Percentiles rank a stretch among this genome's conserved stretches.
These are phyloP conservation scores for Excoecaria cochinchinensis DNA, from an alignment of 345 rosid genomes.

Conservation along the genomic window DNA sequence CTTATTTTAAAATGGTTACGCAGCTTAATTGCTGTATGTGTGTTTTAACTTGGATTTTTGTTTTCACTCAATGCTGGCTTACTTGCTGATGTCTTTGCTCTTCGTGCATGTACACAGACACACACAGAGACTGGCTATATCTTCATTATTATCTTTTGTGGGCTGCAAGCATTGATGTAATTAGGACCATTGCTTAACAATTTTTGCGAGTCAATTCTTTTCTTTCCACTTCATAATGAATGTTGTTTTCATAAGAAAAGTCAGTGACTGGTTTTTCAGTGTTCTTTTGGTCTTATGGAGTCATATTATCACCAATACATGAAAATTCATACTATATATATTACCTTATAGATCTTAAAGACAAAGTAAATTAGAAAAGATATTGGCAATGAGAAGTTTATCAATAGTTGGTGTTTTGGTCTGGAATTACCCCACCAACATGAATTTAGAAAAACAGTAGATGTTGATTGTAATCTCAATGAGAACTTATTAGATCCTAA, in stretches of 20 bases:
- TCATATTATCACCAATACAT: background rate
- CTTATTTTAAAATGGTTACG: background rate
- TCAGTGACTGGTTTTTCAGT: no score
- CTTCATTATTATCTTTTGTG: background rate
- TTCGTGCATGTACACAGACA: background rate
- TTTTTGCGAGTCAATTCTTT: background rate
- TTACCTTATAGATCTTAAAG: background rate
- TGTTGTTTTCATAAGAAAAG: background rate
- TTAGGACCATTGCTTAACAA: background rate
- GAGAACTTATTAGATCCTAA: no score
- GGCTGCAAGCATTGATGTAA: background rate
- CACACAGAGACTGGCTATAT: background rate
- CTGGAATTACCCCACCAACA: no score
- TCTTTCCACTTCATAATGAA: background rate
- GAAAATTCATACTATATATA: no score
- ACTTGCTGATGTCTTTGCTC: background rate
- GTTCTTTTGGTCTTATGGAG: background rate
- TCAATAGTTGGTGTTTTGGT: background rate
- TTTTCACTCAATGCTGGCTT: background rate
- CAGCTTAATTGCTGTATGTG: no score
- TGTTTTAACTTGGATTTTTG: background rate
- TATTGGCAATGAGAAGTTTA: background rate
- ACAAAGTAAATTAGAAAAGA: background rate
- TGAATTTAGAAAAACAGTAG: no score
- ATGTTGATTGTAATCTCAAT: no score